Evolutionary conservation across 495 filamentous ascomycete species (phyloP).

Genomic region (Trichodelitschia bisporula): DNA sequence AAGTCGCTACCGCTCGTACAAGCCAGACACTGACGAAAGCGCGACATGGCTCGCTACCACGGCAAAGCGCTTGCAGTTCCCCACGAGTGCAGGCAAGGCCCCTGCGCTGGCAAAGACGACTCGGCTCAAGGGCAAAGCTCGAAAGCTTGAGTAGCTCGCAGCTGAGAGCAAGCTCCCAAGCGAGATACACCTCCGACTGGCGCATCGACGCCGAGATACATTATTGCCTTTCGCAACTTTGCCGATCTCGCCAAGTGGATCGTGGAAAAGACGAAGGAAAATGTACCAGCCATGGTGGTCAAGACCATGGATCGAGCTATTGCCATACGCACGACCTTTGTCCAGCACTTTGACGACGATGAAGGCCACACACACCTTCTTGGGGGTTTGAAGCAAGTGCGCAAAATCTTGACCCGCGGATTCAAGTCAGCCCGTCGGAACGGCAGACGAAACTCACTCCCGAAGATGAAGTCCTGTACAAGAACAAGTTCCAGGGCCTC

Average conservation of each 20-base stretch:
- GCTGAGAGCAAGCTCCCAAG: not conserved
- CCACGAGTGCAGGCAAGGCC: not conserved
- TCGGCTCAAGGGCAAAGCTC: constrained; percentile 2
- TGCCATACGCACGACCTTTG: not conserved
- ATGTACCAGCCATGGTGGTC: not conserved
- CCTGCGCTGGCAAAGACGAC: not conserved
- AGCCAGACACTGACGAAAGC: constrained; percentile 1
- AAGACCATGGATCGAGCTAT: not conserved
- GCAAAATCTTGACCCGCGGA: not conserved
- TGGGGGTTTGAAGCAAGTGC: not conserved
- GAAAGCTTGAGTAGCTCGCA: constrained; percentile 1
- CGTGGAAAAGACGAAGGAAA: not conserved
- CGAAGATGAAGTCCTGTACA: not conserved
- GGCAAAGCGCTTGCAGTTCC: constrained; percentile 2
- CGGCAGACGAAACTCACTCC: too few relatives aligned
- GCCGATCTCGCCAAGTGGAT: not conserved
- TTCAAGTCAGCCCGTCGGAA: too few relatives aligned
- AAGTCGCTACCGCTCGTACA: constrained; percentile 4
- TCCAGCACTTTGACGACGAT: not conserved
- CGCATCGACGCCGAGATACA: not conserved
- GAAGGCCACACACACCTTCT: not conserved
- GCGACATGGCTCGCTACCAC: constrained; percentile 3
- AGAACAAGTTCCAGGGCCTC: not conserved
- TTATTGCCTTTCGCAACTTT: not conserved
- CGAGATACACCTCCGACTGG: not conserved